These are phyloP conservation scores for Vaccinium myrtillus DNA, from an alignment of 148 eudicot genomes.

Conservation along the genomic window DNA sequence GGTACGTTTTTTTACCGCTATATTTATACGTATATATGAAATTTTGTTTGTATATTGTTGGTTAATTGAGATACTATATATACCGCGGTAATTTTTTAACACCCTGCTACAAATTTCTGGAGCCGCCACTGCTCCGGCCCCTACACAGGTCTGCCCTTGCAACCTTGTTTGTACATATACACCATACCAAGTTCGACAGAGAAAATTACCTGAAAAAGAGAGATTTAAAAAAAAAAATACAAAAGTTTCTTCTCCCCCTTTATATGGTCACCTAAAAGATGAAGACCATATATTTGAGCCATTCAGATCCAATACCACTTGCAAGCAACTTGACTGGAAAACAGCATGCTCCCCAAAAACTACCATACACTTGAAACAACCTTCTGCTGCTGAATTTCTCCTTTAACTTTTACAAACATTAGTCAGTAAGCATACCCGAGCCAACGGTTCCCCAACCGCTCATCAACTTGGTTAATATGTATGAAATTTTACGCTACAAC, in stretches of 20 bases:
- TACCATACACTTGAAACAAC: neutral
- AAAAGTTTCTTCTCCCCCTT: neutral
- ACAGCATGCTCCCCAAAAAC: neutral
- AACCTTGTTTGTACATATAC: neutral
- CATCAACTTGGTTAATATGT: neutral
- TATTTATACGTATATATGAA: too few relatives aligned
- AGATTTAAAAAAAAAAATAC: neutral
- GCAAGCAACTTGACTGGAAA: neutral
- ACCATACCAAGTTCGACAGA: neutral
- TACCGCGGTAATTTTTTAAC: too few relatives aligned
- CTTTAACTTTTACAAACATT: slow-evolving; percentile 2
- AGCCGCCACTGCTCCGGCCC: too few relatives aligned
- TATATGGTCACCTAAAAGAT: neutral
- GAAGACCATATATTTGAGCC: neutral
- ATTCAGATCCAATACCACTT: slow-evolving; percentile 1
- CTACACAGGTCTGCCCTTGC: too few relatives aligned
- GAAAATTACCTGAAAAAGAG: neutral
- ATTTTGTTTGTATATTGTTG: too few relatives aligned
- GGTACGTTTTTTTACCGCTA: too few relatives aligned
- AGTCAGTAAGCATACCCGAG: neutral
- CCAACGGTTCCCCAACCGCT: neutral
- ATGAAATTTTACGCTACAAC: neutral
- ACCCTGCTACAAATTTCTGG: too few relatives aligned
- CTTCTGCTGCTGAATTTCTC: neutral
- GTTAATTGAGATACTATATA: too few relatives aligned